A percentile compares a stretch with the other conserved stretches of the same genome.
Conservation (phyloP, 139 green algal species). For the Zygnema cylindricum region DNA sequence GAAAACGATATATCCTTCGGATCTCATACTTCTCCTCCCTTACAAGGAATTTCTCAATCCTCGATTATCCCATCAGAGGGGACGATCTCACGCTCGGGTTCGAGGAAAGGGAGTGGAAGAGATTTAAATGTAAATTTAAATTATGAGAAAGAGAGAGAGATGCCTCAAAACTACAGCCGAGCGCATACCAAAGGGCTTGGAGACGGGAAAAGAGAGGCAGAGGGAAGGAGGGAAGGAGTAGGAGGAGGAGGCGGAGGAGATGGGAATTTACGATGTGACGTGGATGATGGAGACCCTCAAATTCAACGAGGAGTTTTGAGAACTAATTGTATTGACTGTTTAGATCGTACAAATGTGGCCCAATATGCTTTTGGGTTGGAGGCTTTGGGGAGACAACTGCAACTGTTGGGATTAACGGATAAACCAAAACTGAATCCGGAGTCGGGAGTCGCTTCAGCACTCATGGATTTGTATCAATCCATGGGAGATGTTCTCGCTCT, state of each 20-base stretch:
- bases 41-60: no score
- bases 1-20: no score
- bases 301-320: slow-evolving; percentile 63
- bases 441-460: slow-evolving; percentile 69
- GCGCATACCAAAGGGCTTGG: no score
- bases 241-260: slow-evolving; percentile 2
- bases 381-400: slow-evolving; percentile 77
- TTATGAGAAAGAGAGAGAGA: no score
- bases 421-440: slow-evolving; percentile 67
- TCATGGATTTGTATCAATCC: slow-evolving; percentile 89
- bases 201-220: neutral
- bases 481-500: slow-evolving; percentile 85
- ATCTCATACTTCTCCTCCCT: no score
- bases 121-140: no score
- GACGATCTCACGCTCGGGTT: no score
- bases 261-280: no score
- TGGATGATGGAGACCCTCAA: neutral
- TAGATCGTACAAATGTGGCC: slow-evolving; percentile 96
- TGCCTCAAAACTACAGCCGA: no score
- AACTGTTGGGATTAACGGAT: slow-evolving; percentile 42
- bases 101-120: no score
- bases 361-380: slow-evolving; percentile 84
- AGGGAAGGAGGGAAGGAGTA: slow-evolving; percentile 2
- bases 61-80: no score
- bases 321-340: slow-evolving; percentile 97